These are phyloP conservation scores for Cercospora sp. DNA, from an alignment of 2,329 filamentous ascomycete genomes.

Conservation along the genomic window DNA sequence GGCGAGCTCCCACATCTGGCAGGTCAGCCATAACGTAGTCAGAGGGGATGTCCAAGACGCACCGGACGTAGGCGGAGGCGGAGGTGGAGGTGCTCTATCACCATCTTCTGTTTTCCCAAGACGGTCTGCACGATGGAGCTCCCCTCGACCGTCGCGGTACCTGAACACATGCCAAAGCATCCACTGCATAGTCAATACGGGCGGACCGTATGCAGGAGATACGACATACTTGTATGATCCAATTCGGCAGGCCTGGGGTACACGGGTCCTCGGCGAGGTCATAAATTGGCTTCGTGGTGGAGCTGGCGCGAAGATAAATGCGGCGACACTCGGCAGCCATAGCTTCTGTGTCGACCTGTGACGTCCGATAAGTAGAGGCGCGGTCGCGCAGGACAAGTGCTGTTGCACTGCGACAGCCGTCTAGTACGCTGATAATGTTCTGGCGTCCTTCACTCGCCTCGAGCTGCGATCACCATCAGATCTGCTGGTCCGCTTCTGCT, in stretches of 20 bases:
- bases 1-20: neutral
- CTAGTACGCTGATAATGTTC: neutral
- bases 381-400: neutral
- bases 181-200: conserved; percentile 34
- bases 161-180: conserved; percentile 52
- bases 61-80: neutral
- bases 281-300: neutral
- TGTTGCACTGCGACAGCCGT: neutral
- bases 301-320: neutral
- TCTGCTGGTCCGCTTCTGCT: neutral
- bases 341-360: neutral
- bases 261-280: neutral
- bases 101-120: neutral
- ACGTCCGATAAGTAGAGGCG: neutral
- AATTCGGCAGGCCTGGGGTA: neutral
- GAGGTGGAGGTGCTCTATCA: neutral
- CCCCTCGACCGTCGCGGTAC: conserved; percentile 42
- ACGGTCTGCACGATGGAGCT: neutral
- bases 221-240: neutral
- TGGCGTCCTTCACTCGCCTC: neutral
- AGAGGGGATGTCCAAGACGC: neutral
- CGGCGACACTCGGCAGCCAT: neutral
- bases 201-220: neutral
- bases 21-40: neutral
- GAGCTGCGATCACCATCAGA: neutral